phyloP scores from a whole-genome alignment of 495 filamentous ascomycete species.

The Aspergillus indologenus region DNA sequence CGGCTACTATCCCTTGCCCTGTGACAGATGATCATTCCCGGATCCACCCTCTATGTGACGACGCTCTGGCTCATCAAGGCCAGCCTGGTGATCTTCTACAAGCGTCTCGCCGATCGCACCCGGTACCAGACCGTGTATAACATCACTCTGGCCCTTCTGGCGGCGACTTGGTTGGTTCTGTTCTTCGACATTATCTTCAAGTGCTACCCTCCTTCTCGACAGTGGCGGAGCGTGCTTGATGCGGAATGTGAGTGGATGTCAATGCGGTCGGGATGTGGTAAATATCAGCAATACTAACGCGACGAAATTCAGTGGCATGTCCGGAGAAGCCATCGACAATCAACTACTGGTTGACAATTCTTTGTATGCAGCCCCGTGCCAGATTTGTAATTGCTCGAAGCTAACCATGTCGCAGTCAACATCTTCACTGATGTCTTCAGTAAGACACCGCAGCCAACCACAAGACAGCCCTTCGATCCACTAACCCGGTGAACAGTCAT shows the following conservation, averaged over 20 bases:
- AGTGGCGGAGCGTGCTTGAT: conserved; percentile 17
- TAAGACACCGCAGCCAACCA: not conserved
- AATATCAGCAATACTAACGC: too few relatives aligned
- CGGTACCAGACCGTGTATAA: conserved; percentile 24
- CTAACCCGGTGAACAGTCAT: conserved; percentile 20
- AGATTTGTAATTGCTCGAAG: not conserved
- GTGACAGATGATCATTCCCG: conserved; percentile 26
- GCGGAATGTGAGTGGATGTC: conserved; percentile 12
- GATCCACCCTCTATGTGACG: conserved; percentile 25
- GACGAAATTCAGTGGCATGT: conserved; percentile 15
- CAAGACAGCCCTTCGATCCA: not conserved
- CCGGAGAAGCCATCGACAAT: conserved; percentile 13
- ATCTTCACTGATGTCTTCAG: conserved; percentile 27
- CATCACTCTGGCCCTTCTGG: conserved; percentile 20
- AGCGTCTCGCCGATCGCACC: conserved; percentile 25
- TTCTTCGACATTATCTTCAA: conserved; percentile 27
- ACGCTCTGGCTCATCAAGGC: conserved; percentile 27
- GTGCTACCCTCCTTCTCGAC: conserved; percentile 20
- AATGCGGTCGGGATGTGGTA: too few relatives aligned
- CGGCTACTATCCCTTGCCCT: too few relatives aligned
- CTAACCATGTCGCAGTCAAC: conserved; percentile 19
- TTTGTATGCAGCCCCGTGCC: conserved; percentile 15
- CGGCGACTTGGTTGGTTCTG: conserved; percentile 22
- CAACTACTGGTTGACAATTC: conserved; percentile 25
- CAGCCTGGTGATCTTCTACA: conserved; percentile 26